phyloP scores from a whole-genome alignment of 148 eudicot species.

The Arbutus unedo region DNA sequence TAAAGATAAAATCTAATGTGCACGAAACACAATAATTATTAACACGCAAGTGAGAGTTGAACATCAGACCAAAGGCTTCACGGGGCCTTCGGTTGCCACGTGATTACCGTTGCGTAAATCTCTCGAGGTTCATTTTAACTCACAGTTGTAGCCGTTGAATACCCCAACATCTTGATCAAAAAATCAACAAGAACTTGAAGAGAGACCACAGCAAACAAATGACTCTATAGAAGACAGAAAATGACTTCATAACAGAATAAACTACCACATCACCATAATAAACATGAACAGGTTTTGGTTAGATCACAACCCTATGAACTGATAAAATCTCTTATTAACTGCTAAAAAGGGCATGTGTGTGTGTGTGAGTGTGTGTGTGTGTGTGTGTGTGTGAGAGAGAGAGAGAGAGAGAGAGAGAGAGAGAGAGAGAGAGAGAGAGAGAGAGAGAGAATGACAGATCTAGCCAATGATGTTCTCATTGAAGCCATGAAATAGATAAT shows the following conservation, averaged over 20 bases:
- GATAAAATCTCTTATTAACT: not conserved
- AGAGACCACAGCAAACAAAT: not conserved
- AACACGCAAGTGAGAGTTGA: too few species aligned
- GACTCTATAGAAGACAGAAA: not conserved
- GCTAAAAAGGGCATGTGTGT: not conserved
- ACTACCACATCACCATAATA: not conserved
- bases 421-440: not conserved
- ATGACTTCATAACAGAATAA: not conserved
- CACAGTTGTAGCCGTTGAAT: too few species aligned
- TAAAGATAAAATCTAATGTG: too few species aligned
- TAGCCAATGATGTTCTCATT: not conserved
- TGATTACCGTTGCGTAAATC: too few species aligned
- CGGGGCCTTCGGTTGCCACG: too few species aligned
- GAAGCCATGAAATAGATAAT: not conserved
- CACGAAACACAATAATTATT: too few species aligned
- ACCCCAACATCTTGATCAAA: too few species aligned
- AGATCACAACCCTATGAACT: not conserved
- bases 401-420: conserved; percentile 7
- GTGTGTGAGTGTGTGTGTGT: not conserved
- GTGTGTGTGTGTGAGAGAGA: too few species aligned
- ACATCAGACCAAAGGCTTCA: too few species aligned
- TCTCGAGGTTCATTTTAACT: too few species aligned
- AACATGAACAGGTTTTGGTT: not conserved
- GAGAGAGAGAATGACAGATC: not conserved
- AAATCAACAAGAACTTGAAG: too few species aligned